Evolutionary conservation across 805 yeast genomes (phyloP).

Genomic region (Kluyveromyces lactis): DNA sequence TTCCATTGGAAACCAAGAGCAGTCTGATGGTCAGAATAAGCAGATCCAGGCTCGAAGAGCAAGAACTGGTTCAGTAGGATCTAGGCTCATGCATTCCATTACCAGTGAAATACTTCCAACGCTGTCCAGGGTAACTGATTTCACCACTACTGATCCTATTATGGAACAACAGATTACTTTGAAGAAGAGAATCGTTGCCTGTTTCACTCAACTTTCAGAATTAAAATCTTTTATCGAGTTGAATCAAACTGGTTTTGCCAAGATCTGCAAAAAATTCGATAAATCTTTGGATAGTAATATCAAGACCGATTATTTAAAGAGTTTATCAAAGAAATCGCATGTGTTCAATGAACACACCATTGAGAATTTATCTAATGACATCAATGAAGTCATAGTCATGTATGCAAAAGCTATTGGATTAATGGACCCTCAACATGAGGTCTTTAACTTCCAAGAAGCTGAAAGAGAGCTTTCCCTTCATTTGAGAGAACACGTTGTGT

Average conservation of each 20-base stretch:
- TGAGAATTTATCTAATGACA: conserved; percentile 39
- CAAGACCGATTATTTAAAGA: conserved; percentile 48
- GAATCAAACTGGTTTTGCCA: conserved; percentile 81
- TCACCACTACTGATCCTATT: conserved; percentile 9
- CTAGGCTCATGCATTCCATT: conserved; percentile 4
- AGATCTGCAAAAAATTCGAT: conserved; percentile 87
- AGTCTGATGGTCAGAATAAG: conserved; percentile 20
- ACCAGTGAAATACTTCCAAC: conserved; percentile 6
- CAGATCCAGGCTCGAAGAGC: conserved; percentile 8
- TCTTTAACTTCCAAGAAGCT: conserved; percentile 32
- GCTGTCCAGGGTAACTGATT: conserved; percentile 5
- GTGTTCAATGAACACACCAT: conserved; percentile 48
- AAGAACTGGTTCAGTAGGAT: conserved; percentile 3
- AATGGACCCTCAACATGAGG: conserved; percentile 18
- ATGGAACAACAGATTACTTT: conserved; percentile 43
- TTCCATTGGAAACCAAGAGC: conserved; percentile 16
- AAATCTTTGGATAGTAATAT: conserved; percentile 61
- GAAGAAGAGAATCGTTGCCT: conserved; percentile 54
- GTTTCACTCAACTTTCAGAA: conserved; percentile 73
- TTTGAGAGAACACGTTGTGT: conserved; percentile 86
- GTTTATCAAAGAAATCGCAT: conserved; percentile 39
- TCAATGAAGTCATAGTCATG: conserved; percentile 44
- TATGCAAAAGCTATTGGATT: conserved; percentile 48
- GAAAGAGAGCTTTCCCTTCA: conserved; percentile 41
- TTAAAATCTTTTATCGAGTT: conserved; percentile 75